Conservation (phyloP, 495 filamentous ascomycete species). For the Halenospora varia region DNA sequence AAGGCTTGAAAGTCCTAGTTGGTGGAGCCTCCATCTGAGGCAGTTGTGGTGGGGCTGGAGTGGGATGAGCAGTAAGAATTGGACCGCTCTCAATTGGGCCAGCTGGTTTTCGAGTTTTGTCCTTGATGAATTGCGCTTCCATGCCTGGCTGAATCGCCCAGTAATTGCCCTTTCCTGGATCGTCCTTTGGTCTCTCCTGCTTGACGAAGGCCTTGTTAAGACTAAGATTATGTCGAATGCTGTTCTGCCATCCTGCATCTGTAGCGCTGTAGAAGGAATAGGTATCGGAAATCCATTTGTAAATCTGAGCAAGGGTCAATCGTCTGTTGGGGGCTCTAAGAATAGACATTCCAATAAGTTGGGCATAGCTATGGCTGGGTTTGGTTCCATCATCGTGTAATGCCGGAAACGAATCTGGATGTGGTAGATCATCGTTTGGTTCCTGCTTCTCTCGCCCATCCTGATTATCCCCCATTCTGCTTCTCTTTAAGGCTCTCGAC, state of each 20-base stretch:
- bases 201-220: conserved; percentile 97
- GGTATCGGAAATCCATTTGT: conserved; percentile 97
- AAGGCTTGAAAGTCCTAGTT: conserved; percentile 12
- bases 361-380: conserved; percentile 87
- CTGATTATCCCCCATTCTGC: conserved; percentile 35
- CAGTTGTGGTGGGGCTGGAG: conserved; percentile 1
- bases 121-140: conserved; percentile 83
- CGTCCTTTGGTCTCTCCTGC: conserved; percentile 92
- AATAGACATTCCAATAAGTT: conserved; percentile 96
- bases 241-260: conserved; percentile 95
- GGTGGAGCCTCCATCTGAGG: conserved; percentile 8
- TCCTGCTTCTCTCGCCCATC: conserved; percentile 29
- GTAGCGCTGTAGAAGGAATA: conserved; percentile 80
- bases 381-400: conserved; percentile 87
- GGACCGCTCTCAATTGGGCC: conserved; percentile 20
- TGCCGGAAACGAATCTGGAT: conserved; percentile 70
- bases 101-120: conserved; percentile 57
- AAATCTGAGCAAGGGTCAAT: conserved; percentile 92
- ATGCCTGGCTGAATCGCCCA: conserved; percentile 89
- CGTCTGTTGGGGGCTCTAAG: conserved; percentile 78
- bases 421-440: too few relatives aligned
- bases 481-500: conserved; percentile 59
- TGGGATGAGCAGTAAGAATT: conserved; percentile 8
- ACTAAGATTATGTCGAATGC: conserved; percentile 97
- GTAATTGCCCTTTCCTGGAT: conserved; percentile 98